phyloP scores from a whole-genome alignment of 345 rosid genomes.

The Citrus trifoliata region DNA sequence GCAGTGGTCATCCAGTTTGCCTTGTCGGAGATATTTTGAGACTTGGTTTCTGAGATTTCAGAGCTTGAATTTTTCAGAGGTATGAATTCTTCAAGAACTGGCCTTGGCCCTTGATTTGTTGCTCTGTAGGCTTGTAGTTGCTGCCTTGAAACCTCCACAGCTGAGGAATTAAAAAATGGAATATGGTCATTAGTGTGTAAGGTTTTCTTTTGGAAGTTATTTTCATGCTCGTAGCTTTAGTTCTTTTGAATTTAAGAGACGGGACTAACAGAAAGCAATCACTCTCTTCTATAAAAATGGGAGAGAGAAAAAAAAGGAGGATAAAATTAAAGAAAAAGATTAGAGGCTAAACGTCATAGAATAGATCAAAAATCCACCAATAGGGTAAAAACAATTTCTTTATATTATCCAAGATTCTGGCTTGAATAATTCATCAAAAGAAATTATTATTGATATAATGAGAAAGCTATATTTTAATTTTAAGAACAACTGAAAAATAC shows the following conservation, averaged over 20 bases:
- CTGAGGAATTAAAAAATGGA: conserved; percentile 31
- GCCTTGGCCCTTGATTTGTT: conserved; percentile 58
- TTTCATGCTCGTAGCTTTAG: conserved; percentile 9
- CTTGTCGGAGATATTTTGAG: conserved; percentile 41
- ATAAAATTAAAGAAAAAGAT: conserved; percentile 19
- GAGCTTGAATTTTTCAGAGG: conserved; percentile 63
- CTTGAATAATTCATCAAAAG: neutral
- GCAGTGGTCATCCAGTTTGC: conserved; percentile 92
- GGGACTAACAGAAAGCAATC: conserved; percentile 19
- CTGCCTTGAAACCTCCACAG: conserved; percentile 83
- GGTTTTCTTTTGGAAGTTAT: neutral
- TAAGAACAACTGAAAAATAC: neutral
- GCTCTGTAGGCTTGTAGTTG: conserved; percentile 67
- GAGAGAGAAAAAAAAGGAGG: neutral
- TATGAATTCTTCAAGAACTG: conserved; percentile 92
- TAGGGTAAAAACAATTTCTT: conserved; percentile 6
- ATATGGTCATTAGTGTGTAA: neutral
- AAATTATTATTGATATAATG: neutral
- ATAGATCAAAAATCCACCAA: conserved; percentile 23
- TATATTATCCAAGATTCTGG: neutral
- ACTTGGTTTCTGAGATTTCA: conserved; percentile 35
- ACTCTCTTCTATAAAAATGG: conserved; percentile 38
- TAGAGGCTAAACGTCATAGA: neutral
- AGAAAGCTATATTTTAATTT: neutral
- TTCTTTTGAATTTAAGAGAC: conserved; percentile 28